phyloP scores from a whole-genome alignment of 257 asterid genomes.

The Petunia secreta region DNA sequence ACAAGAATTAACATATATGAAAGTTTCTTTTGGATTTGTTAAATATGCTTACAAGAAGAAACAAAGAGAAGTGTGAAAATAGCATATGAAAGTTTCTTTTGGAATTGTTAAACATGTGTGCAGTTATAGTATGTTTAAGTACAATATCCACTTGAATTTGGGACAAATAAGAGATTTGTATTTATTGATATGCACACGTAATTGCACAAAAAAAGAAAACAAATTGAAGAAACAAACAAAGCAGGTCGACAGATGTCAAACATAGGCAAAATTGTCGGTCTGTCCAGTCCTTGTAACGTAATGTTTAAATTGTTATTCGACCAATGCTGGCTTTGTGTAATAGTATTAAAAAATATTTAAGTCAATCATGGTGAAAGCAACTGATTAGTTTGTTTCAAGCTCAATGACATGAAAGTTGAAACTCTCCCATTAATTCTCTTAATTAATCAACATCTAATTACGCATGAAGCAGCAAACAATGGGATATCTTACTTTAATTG shows the following conservation, averaged over 20 bases:
- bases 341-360: neutral
- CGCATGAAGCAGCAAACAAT: conserved; percentile 22
- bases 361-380: conserved; percentile 19
- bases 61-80: neutral
- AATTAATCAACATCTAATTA: conserved; percentile 23
- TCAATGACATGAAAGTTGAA: conserved; percentile 13
- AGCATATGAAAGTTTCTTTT: conserved; percentile 2
- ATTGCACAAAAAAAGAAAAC: conserved; percentile 17
- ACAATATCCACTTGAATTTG: neutral
- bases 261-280: conserved; percentile 33
- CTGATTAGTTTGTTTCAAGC: neutral
- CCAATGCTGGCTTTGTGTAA: neutral
- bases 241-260: conserved; percentile 20
- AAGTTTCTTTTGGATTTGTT: conserved; percentile 16
- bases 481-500: conserved; percentile 17
- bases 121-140: neutral
- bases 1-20: no score
- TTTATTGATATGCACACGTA: neutral
- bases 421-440: neutral
- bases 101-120: conserved; percentile 10
- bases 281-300: conserved; percentile 14
- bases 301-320: neutral
- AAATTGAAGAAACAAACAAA: conserved; percentile 14
- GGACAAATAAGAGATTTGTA: neutral
- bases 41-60: neutral